Evolutionary conservation across 495 filamentous ascomycete species (phyloP).

Genomic region (Aspergillus sparsus): DNA sequence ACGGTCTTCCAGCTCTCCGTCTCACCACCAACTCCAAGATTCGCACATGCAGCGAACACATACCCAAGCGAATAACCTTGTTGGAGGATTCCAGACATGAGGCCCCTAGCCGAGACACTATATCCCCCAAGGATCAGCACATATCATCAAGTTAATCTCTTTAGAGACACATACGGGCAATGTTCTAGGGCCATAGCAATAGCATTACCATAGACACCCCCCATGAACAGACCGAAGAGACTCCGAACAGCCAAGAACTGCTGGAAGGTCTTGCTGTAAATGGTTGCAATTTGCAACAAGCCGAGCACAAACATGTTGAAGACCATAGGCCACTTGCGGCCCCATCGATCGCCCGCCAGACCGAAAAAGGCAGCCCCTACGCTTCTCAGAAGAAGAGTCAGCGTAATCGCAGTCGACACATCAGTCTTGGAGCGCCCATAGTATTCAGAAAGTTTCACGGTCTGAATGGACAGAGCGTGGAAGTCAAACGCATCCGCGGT

Average conservation of each 20-base stretch:
- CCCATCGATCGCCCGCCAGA: constrained; percentile 70
- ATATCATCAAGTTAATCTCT: background rate
- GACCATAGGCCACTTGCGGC: constrained; percentile 82
- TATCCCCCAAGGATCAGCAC: constrained; percentile 12
- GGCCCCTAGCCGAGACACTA: constrained; percentile 60
- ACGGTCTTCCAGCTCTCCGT: constrained; percentile 63
- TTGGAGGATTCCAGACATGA: constrained; percentile 78
- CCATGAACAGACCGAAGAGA: constrained; percentile 81
- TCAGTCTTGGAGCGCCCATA: constrained; percentile 65
- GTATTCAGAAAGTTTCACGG: constrained; percentile 66
- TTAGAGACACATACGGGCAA: constrained; percentile 54
- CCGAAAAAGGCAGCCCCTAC: constrained; percentile 72
- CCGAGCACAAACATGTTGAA: constrained; percentile 66
- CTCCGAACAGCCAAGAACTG: constrained; percentile 69
- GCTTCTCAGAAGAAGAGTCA: constrained; percentile 69
- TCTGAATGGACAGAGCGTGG: constrained; percentile 72
- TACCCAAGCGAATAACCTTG: constrained; percentile 79
- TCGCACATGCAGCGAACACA: constrained; percentile 69
- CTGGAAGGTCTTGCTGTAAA: constrained; percentile 65
- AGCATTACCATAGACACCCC: constrained; percentile 79
- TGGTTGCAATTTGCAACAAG: constrained; percentile 69
- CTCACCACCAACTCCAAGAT: constrained; percentile 61
- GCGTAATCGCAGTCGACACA: constrained; percentile 70
- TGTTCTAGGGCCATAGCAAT: constrained; percentile 80
- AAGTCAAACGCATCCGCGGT: constrained; percentile 76